Evolutionary conservation across 495 filamentous ascomycete genomes (phyloP).

Genomic region (Talaromyces ruber): DNA sequence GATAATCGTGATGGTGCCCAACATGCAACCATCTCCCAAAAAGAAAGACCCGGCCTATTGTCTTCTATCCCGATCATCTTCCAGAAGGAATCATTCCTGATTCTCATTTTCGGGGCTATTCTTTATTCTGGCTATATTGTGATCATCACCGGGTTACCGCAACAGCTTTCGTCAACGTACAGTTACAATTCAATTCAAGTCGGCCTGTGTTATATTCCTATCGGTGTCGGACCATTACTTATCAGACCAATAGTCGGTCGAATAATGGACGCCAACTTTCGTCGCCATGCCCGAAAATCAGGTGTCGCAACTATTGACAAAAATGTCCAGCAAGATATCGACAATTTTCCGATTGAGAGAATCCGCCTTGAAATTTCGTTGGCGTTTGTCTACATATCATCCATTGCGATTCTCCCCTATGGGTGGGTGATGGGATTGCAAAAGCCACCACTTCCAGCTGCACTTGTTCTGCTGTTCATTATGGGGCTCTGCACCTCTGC

Average conservation of each 20-base stretch:
- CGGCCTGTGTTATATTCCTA: constrained; percentile 39
- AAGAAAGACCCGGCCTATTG: neutral
- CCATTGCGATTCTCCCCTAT: constrained; percentile 27
- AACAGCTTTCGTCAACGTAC: neutral
- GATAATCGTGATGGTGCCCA: constrained; percentile 5
- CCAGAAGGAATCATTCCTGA: neutral
- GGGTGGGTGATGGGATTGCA: constrained; percentile 37
- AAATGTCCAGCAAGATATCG: constrained; percentile 34
- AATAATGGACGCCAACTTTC: constrained; percentile 35
- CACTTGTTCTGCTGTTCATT: constrained; percentile 33
- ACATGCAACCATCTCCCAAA: neutral
- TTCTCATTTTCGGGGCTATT: constrained; percentile 8
- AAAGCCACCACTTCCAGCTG: constrained; percentile 23
- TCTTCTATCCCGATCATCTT: neutral
- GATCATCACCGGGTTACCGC: constrained; percentile 28
- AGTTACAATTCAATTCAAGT: constrained; percentile 25
- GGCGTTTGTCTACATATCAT: constrained; percentile 23
- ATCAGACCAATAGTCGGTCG: constrained; percentile 24
- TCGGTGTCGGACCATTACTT: constrained; percentile 30
- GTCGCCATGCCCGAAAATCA: constrained; percentile 20
- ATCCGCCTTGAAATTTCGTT: constrained; percentile 27
- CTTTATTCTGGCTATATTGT: constrained; percentile 10
- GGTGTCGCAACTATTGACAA: constrained; percentile 20
- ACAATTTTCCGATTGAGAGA: constrained; percentile 30
- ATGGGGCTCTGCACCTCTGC: constrained; percentile 21